Conservation (phyloP, 495 filamentous ascomycete genomes). For the Echria macrotheca region DNA sequence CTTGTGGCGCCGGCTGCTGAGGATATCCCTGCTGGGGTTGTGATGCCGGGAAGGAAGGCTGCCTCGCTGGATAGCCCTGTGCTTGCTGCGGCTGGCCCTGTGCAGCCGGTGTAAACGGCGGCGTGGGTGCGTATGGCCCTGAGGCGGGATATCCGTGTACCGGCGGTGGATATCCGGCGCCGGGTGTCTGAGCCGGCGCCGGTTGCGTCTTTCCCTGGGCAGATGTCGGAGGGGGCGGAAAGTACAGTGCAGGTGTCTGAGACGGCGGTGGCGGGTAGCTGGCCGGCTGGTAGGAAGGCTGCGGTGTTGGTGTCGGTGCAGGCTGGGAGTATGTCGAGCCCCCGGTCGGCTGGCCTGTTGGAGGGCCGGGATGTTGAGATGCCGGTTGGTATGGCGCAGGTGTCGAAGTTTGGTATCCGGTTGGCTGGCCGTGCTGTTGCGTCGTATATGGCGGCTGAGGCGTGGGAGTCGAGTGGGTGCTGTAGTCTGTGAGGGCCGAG, state of each 20-base stretch:
- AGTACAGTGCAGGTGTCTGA: not conserved
- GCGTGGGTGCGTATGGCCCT: not conserved
- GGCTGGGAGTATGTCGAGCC: not conserved
- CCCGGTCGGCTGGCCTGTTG: not conserved
- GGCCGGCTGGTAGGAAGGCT: not conserved
- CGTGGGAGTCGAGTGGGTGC: not conserved
- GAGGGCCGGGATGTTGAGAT: not conserved
- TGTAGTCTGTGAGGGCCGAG: not conserved
- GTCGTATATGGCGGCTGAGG: not conserved
- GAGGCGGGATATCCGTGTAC: not conserved
- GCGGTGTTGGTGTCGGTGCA: not conserved
- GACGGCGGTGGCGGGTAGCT: not conserved
- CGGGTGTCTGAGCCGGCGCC: not conserved
- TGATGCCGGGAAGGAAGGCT: too few species aligned
- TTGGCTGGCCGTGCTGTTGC: not conserved
- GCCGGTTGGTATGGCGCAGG: not conserved
- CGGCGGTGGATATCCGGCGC: not conserved
- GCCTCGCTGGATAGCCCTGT: not conserved
- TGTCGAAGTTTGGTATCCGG: not conserved
- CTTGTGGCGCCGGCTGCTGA: too few species aligned
- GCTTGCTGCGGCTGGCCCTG: not conserved
- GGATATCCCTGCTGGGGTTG: too few species aligned
- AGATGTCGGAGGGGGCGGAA: not conserved
- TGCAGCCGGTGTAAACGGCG: not conserved
- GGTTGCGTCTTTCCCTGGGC: not conserved